phyloP scores from a whole-genome alignment of 176 grass and related monocot genomes.

The Ampelocalamus luodianensis region DNA sequence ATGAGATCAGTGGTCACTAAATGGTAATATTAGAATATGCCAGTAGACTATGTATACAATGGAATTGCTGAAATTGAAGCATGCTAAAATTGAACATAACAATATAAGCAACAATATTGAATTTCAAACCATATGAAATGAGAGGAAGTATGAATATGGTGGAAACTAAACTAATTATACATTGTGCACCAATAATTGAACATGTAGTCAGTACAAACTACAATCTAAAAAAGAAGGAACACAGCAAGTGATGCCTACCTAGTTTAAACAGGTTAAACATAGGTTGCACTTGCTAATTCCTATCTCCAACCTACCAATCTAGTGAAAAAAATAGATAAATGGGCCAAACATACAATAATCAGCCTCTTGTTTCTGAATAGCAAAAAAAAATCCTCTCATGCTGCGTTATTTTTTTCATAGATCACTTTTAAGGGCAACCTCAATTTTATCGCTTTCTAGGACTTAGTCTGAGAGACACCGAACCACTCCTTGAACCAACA shows the following conservation, averaged over 20 bases:
- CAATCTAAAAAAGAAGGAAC: background rate
- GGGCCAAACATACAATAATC: background rate
- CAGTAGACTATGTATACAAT: background rate
- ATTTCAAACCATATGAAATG: background rate
- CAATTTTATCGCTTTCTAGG: conserved; percentile 34
- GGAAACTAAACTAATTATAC: conserved; percentile 2
- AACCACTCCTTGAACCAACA: conserved; percentile 19
- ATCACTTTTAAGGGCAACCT: background rate
- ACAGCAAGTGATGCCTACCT: background rate
- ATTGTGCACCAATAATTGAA: conserved; percentile 3
- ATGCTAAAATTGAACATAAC: conserved; percentile 1
- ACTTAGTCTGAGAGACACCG: conserved; percentile 35
- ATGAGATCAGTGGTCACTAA: background rate
- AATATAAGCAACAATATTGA: background rate
- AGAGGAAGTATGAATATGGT: conserved; percentile 6
- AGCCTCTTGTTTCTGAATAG: background rate
- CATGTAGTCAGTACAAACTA: background rate
- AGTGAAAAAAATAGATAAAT: background rate
- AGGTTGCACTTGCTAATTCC: conserved; percentile 1
- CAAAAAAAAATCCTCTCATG: background rate
- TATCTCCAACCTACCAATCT: background rate
- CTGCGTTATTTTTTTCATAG: background rate
- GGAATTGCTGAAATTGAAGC: conserved; percentile 14
- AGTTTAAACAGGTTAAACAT: conserved; percentile 15
- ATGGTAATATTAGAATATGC: background rate